Conservation (phyloP, 371 early-diverging fungal genomes). For the Smittium culicis region DNA sequence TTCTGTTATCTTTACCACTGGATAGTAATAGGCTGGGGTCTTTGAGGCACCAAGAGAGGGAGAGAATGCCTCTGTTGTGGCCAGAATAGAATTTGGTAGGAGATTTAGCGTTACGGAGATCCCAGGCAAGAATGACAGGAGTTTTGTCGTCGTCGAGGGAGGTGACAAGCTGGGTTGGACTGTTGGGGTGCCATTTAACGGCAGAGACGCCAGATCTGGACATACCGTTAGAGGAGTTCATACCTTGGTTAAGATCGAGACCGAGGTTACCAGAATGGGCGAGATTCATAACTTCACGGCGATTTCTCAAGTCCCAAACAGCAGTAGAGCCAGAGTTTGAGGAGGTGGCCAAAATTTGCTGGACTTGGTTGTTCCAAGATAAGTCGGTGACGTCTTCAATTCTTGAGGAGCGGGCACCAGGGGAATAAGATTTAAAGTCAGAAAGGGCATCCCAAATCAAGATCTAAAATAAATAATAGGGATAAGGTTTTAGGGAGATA, state of each 20-base stretch:
- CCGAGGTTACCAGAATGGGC: constrained; percentile 38
- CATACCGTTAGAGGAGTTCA: too few relatives aligned
- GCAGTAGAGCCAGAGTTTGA: constrained; percentile 83
- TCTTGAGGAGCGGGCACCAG: constrained; percentile 66
- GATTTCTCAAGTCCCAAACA: constrained; percentile 85
- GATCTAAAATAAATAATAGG: constrained; percentile 23
- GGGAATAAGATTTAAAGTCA: constrained; percentile 70
- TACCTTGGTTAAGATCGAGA: constrained; percentile 25
- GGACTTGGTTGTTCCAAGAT: constrained; percentile 85
- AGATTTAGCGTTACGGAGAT: constrained; percentile 80
- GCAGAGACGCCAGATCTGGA: constrained; percentile 60
- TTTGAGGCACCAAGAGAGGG: constrained; percentile 82
- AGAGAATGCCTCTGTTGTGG: constrained; percentile 73
- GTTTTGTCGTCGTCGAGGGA: constrained; percentile 78
- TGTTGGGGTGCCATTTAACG: constrained; percentile 86
- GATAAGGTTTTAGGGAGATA: too few relatives aligned
- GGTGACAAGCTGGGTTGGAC: constrained; percentile 86
- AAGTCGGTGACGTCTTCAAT: constrained; percentile 77
- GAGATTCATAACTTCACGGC: constrained; percentile 71
- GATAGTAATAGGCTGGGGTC: constrained; percentile 76
- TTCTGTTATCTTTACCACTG: constrained; percentile 82
- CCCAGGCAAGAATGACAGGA: constrained; percentile 81
- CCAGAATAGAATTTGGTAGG: constrained; percentile 66
- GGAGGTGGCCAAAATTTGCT: constrained; percentile 86
- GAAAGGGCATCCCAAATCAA: constrained; percentile 78